A percentile compares a stretch with the other conserved stretches of the same genome.
Evolutionary conservation across 1,284 basidiomycete species (phyloP).

Genomic region (Trichosporon sp.): DNA sequence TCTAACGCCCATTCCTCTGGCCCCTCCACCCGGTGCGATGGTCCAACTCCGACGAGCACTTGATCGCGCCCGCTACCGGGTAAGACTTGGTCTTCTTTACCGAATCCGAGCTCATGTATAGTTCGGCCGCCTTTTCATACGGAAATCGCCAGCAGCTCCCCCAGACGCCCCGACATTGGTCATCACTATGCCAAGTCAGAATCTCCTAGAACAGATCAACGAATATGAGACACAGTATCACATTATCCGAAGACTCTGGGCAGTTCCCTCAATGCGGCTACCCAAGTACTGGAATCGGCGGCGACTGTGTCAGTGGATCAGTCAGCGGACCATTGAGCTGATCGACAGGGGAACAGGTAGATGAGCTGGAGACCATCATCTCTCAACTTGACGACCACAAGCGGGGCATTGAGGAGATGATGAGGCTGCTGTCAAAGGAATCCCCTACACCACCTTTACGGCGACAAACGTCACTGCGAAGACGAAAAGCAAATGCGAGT

Average conservation of each 20-base stretch:
- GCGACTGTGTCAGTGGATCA: conserved; percentile 6
- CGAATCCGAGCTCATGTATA: neutral
- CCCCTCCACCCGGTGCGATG: neutral
- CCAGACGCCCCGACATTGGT: neutral
- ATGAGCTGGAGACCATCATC: neutral
- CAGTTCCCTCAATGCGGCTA: neutral
- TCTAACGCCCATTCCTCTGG: neutral
- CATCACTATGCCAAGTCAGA: neutral
- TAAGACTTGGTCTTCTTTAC: neutral
- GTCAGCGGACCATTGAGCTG: neutral
- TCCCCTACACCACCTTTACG: neutral
- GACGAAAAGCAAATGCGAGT: neutral
- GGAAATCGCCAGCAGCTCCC: neutral
- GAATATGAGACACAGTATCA: conserved; percentile 6
- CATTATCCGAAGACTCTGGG: conserved; percentile 2
- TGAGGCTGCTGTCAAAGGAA: neutral
- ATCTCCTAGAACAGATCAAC: conserved; percentile 8
- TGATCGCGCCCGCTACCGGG: neutral
- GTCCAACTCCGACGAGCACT: neutral
- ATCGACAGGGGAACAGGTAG: conserved; percentile 4
- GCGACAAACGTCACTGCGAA: neutral
- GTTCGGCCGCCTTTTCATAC: neutral
- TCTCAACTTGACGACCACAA: neutral
- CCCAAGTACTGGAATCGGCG: conserved; percentile 8
- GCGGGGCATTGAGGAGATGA: neutral